Conservation (phyloP, 2,329 filamentous ascomycete genomes). For the Penicillium sp. region DNA sequence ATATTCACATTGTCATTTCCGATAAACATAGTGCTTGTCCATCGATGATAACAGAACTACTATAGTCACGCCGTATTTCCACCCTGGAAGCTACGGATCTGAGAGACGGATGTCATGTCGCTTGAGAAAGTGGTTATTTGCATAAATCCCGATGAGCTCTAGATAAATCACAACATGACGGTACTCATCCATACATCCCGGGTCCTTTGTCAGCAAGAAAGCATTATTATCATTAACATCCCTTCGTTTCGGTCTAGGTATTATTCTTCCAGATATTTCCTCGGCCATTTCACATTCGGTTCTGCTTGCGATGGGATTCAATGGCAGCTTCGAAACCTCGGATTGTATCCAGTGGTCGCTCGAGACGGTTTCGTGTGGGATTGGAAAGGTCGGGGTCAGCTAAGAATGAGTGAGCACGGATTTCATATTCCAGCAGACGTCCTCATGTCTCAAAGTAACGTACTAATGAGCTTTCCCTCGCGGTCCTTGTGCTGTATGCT, state of each 20-base stretch:
- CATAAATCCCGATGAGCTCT: slow-evolving; percentile 2
- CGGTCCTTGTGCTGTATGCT: slow-evolving; percentile 76
- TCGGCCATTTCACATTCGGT: slow-evolving; percentile 26
- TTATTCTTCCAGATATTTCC: background rate
- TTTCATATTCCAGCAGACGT: background rate
- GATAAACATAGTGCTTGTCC: too few species aligned
- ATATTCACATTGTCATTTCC: background rate
- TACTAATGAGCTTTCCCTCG: slow-evolving; percentile 80
- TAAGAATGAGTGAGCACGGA: slow-evolving; percentile 47
- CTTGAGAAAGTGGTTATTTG: background rate
- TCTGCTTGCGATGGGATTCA: slow-evolving; percentile 65
- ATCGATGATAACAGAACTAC: background rate
- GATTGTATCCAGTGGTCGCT: slow-evolving; percentile 90
- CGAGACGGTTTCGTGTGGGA: slow-evolving; percentile 83
- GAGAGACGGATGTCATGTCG: background rate
- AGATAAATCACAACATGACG: slow-evolving; percentile 4
- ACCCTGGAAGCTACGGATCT: background rate
- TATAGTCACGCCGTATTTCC: too few species aligned
- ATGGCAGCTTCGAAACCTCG: slow-evolving; percentile 88
- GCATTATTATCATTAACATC: slow-evolving; percentile 19
- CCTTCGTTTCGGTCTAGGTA: slow-evolving; percentile 6
- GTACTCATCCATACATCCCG: slow-evolving; percentile 22
- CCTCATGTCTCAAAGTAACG: slow-evolving; percentile 19
- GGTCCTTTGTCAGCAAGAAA: slow-evolving; percentile 17
- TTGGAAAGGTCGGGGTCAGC: slow-evolving; percentile 90